These are phyloP conservation scores for Alternaria sp. DNA, from an alignment of 2,329 filamentous ascomycete genomes.

Conservation along the genomic window DNA sequence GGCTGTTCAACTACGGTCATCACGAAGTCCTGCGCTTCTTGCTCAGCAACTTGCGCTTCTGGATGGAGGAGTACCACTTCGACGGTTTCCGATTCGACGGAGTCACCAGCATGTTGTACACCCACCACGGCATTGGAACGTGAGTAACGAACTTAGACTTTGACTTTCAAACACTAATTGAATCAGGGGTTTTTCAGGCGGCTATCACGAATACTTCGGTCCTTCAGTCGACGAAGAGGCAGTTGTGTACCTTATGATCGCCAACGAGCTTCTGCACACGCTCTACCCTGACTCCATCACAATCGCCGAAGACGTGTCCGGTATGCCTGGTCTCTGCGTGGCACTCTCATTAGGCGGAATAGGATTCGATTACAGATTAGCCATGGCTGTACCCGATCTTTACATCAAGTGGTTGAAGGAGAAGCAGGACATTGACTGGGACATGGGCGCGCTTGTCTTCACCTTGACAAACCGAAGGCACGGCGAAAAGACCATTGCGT, in stretches of 20 bases:
- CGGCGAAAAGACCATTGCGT: constrained; percentile 98
- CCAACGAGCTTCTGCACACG: constrained; percentile 94
- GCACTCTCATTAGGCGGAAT: constrained; percentile 86
- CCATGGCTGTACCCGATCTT: constrained; percentile 98
- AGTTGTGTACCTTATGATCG: constrained; percentile 93
- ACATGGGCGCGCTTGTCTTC: constrained; percentile 83
- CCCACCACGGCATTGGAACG: constrained; percentile 96
- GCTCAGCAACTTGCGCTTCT: constrained; percentile 93
- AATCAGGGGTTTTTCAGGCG: constrained; percentile 88
- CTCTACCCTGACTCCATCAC: constrained; percentile 89
- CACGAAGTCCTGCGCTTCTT: constrained; percentile 97
- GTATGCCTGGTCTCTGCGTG: constrained; percentile 96
- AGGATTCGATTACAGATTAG: constrained; percentile 95
- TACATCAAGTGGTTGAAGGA: constrained; percentile 99
- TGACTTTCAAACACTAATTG: constrained; percentile 28
- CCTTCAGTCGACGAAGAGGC: constrained; percentile 89
- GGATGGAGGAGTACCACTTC: constrained; percentile 98
- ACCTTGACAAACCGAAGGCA: constrained; percentile 92
- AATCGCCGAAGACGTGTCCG: constrained; percentile 95
- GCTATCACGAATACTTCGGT: constrained; percentile 98
- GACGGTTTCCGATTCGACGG: constrained; percentile 98
- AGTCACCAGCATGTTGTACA: constrained; percentile 97
- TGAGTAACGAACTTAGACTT: constrained; percentile 59
- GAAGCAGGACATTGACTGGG: constrained; percentile 88
- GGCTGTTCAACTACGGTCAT: constrained; percentile 95